Percentiles rank a stretch among this genome's conserved stretches.
Conservation (phyloP, 2,329 filamentous ascomycete species). For the Pezicula neosporulosa region DNA sequence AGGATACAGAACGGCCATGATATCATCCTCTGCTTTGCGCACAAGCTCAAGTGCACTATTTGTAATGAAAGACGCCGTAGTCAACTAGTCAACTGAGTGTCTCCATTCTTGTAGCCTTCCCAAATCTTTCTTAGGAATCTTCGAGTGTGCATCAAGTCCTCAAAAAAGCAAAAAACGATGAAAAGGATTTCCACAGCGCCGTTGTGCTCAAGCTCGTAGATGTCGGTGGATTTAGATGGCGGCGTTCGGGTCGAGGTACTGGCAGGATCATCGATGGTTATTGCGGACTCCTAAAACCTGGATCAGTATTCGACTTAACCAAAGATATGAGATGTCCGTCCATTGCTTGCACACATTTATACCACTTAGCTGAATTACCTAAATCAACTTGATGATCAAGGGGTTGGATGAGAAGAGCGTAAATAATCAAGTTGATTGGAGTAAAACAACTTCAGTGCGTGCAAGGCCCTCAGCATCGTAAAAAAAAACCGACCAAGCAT, state of each 20-base stretch:
- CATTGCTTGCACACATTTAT: too few relatives aligned
- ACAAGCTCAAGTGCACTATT: constrained; percentile 4
- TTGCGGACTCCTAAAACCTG: neutral
- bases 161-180: constrained; percentile 4
- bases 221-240: neutral
- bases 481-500: too few relatives aligned
- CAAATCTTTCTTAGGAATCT: constrained; percentile 2
- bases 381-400: too few relatives aligned
- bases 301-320: too few relatives aligned
- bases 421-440: too few relatives aligned
- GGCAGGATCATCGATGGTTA: neutral
- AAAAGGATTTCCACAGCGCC: neutral
- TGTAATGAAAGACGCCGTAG: constrained; percentile 24
- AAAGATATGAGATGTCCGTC: too few relatives aligned
- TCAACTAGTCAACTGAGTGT: constrained; percentile 7
- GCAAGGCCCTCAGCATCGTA: too few relatives aligned
- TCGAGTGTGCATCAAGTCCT: constrained; percentile 5
- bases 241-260: neutral
- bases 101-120: neutral
- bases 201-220: constrained; percentile 1
- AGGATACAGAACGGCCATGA: neutral
- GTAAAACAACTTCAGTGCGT: too few relatives aligned
- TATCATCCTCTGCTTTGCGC: constrained; percentile 1
- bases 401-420: too few relatives aligned
- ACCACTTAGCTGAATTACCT: too few relatives aligned